Conservation (phyloP, 768 basidiomycete genomes). For the Suillus subluteus region DNA sequence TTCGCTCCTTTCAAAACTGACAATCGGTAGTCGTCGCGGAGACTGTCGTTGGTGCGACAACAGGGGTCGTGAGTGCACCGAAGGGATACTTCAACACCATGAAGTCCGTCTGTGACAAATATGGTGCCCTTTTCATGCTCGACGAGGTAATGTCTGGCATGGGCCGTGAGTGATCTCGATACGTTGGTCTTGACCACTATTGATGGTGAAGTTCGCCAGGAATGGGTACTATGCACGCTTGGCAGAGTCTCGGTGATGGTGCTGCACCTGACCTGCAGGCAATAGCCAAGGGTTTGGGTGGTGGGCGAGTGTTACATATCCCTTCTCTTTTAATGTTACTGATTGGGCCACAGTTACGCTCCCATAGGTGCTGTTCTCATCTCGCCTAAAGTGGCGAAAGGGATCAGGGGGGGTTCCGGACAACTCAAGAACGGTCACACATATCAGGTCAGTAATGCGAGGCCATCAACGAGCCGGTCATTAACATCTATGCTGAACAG, state of each 20-base stretch:
- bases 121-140: conserved; percentile 73
- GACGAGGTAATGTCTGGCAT: conserved; percentile 95
- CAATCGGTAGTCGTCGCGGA: conserved; percentile 68
- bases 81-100: conserved; percentile 87
- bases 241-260: conserved; percentile 83
- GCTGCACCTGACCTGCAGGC: conserved; percentile 84
- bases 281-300: conserved; percentile 88
- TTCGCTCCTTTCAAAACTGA: conserved; percentile 4
- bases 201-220: conserved; percentile 43
- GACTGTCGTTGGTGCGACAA: conserved; percentile 86
- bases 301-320: conserved; percentile 57
- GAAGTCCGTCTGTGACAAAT: conserved; percentile 81
- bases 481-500: conserved; percentile 36
- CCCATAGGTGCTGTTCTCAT: conserved; percentile 84
- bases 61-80: conserved; percentile 75
- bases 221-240: conserved; percentile 86
- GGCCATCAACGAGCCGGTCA: background rate
- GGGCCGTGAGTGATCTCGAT: conserved; percentile 64
- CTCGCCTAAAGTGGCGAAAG: conserved; percentile 69
- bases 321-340: background rate
- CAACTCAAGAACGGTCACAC: conserved; percentile 87
- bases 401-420: conserved; percentile 68
- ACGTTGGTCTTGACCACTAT: background rate
- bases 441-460: conserved; percentile 57
- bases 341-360: conserved; percentile 57